Percentiles rank a stretch among this genome's conserved stretches.
Evolutionary conservation across 2,329 filamentous ascomycete species (phyloP).

Genomic region (Colletotrichum sp.): DNA sequence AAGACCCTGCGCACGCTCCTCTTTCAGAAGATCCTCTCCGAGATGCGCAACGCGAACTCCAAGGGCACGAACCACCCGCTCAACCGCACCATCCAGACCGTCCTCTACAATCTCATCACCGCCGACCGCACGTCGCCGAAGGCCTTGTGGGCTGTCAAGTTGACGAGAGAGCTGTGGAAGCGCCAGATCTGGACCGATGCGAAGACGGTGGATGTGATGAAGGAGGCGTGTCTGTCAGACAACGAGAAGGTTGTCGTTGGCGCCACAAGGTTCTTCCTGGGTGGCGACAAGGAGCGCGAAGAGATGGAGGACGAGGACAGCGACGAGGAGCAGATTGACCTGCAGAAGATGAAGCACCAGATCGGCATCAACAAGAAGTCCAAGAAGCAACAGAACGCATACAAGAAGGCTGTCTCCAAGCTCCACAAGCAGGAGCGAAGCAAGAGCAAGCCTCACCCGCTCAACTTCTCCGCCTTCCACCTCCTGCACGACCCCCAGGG

Average conservation of each 20-base stretch:
- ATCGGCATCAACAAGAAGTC: slow-evolving; percentile 95
- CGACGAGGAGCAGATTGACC: slow-evolving; percentile 79
- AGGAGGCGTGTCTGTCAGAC: slow-evolving; percentile 85
- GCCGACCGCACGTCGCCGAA: slow-evolving; percentile 85
- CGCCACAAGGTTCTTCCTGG: slow-evolving; percentile 92
- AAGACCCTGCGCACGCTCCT: slow-evolving; percentile 85
- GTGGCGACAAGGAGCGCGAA: slow-evolving; percentile 94
- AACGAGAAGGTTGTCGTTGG: slow-evolving; percentile 92
- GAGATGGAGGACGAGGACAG: slow-evolving; percentile 89
- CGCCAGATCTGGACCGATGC: slow-evolving; percentile 95
- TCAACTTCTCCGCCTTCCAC: slow-evolving; percentile 97
- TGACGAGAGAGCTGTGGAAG: slow-evolving; percentile 96
- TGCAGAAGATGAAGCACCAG: slow-evolving; percentile 84
- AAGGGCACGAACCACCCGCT: slow-evolving; percentile 90
- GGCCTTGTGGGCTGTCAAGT: slow-evolving; percentile 93
- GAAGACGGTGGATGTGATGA: slow-evolving; percentile 97
- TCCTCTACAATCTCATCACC: slow-evolving; percentile 89
- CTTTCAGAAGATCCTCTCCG: slow-evolving; percentile 88
- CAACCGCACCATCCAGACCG: slow-evolving; percentile 91
- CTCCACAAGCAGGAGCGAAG: slow-evolving; percentile 85
- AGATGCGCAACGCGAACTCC: slow-evolving; percentile 85
- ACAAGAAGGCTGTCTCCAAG: slow-evolving; percentile 82
- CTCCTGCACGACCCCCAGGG: slow-evolving; percentile 93
- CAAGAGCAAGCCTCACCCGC: slow-evolving; percentile 83
- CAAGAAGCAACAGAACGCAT: slow-evolving; percentile 80